Evolutionary conservation across 495 filamentous ascomycete species (phyloP).

Genomic region (Aspergillus leporis): DNA sequence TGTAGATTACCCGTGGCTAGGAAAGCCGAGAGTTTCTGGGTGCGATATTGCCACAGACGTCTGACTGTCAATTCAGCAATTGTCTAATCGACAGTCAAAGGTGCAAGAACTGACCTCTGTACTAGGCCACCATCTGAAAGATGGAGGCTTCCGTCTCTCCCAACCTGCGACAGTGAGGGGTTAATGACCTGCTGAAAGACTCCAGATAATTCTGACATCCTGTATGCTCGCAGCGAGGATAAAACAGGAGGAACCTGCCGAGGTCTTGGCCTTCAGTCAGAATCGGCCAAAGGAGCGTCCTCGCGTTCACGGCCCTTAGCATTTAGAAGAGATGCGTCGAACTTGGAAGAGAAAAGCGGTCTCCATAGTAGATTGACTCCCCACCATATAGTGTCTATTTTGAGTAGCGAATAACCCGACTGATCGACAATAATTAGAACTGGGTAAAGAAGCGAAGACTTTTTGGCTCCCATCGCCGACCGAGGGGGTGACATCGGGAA

Average conservation of each 20-base stretch:
- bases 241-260: background rate
- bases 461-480: background rate
- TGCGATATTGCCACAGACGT: slow-evolving; percentile 22
- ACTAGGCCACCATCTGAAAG: slow-evolving; percentile 3
- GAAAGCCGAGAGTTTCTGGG: slow-evolving; percentile 16
- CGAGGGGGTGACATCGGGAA: background rate
- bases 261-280: background rate
- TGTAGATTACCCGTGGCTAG: slow-evolving; percentile 23
- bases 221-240: background rate
- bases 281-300: background rate
- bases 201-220: slow-evolving; percentile 9
- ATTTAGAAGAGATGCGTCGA: background rate
- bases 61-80: slow-evolving; percentile 6
- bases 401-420: background rate
- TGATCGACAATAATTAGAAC: background rate
- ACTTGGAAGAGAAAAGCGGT: background rate
- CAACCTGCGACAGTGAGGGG: background rate
- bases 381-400: background rate
- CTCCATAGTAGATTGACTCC: background rate
- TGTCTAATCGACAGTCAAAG: background rate
- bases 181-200: slow-evolving; percentile 11
- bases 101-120: slow-evolving; percentile 14
- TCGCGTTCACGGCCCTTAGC: background rate
- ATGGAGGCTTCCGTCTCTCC: background rate
- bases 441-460: background rate